Conservation (phyloP, 345 rosid genomes). For the Eucalyptus lansdowneana region DNA sequence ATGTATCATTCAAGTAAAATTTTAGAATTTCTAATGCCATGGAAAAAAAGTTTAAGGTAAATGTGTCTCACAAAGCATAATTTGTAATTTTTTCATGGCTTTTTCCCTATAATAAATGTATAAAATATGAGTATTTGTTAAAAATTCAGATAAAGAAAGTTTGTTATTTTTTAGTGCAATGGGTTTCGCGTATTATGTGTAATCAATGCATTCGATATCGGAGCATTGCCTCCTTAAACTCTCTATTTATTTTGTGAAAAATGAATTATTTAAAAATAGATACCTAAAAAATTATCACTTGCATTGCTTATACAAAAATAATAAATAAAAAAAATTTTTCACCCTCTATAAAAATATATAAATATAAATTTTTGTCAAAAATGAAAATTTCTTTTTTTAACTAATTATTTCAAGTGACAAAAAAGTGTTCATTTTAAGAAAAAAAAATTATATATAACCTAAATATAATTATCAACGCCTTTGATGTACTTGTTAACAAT, state of each 20-base stretch:
- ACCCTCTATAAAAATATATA: not conserved
- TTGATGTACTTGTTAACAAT: not conserved
- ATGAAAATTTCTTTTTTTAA: not conserved
- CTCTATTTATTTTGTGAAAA: not conserved
- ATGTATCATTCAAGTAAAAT: not conserved
- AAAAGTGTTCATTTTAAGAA: not conserved
- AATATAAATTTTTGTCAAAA: not conserved
- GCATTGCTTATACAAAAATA: not conserved
- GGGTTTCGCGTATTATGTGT: rapidly evolving
- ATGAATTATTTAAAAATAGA: rapidly evolving
- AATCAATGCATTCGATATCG: not conserved
- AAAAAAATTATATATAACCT: not conserved
- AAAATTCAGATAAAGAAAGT: not conserved
- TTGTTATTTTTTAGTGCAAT: not conserved
- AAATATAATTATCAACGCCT: not conserved
- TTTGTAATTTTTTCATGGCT: not conserved
- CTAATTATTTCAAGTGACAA: not conserved
- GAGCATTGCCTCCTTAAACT: not conserved
- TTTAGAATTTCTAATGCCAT: rapidly evolving
- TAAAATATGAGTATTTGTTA: not conserved
- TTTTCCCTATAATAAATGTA: not conserved
- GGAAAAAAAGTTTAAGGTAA: not conserved
- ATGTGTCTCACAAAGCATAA: rapidly evolving
- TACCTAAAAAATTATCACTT: not conserved
- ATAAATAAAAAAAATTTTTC: not conserved